phyloP scores from a whole-genome alignment of 2,329 filamentous ascomycete species.

The Epichloe festucae region DNA sequence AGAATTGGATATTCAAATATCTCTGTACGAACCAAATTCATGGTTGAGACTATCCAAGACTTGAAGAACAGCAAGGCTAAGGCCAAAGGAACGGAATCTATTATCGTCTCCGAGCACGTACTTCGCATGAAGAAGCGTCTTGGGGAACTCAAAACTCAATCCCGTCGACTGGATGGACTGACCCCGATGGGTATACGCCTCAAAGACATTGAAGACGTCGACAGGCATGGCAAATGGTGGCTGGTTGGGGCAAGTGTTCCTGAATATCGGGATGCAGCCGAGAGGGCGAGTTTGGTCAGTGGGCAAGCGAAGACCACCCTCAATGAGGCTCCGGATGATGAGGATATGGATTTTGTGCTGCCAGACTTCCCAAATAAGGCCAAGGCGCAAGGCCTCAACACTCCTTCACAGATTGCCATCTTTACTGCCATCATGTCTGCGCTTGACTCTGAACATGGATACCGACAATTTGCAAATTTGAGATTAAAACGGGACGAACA shows the following conservation, averaged over 20 bases:
- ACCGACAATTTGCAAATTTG: slow-evolving; percentile 66
- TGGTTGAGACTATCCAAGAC: slow-evolving; percentile 92
- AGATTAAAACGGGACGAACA: slow-evolving; percentile 77
- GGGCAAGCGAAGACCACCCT: slow-evolving; percentile 9
- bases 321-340: slow-evolving; percentile 24
- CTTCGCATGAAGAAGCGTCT: slow-evolving; percentile 81
- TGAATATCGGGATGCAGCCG: slow-evolving; percentile 15
- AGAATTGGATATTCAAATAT: slow-evolving; percentile 56
- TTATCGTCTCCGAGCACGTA: slow-evolving; percentile 66
- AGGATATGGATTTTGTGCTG: slow-evolving; percentile 35
- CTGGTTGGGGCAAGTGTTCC: slow-evolving; percentile 89
- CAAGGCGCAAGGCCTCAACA: slow-evolving; percentile 73
- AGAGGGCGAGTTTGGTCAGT: slow-evolving; percentile 9
- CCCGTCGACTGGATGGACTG: slow-evolving; percentile 51
- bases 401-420: slow-evolving; percentile 75
- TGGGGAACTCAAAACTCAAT: slow-evolving; percentile 54
- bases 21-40: slow-evolving; percentile 85
- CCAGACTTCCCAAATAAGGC: slow-evolving; percentile 64
- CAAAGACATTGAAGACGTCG: slow-evolving; percentile 67
- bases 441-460: slow-evolving; percentile 71
- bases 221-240: slow-evolving; percentile 96
- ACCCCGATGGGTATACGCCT: slow-evolving; percentile 75
- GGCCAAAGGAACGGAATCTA: slow-evolving; percentile 55
- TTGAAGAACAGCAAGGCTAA: slow-evolving; percentile 91
- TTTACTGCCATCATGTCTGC: slow-evolving; percentile 86